These are phyloP conservation scores for Linanthus parryae DNA, from an alignment of 148 eudicot species.

Conservation along the genomic window DNA sequence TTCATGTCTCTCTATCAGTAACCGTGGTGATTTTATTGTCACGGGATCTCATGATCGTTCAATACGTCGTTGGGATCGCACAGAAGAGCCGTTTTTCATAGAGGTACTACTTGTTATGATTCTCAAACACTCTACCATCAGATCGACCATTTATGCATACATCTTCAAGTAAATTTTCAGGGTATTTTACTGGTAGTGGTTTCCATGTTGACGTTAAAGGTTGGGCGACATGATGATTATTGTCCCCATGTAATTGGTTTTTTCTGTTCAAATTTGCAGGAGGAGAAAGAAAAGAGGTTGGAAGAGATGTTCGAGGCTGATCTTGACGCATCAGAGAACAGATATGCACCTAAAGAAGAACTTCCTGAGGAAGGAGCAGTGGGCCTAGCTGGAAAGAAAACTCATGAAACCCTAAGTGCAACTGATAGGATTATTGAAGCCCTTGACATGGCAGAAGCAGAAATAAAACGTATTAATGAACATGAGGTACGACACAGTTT, in stretches of 20 bases:
- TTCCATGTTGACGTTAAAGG: slow-evolving; percentile 5
- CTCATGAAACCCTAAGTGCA: slow-evolving; percentile 74
- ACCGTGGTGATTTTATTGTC: slow-evolving; percentile 92
- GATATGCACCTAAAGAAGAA: slow-evolving; percentile 67
- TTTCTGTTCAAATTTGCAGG: slow-evolving; percentile 42
- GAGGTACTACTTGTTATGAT: slow-evolving; percentile 61
- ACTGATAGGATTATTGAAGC: slow-evolving; percentile 90
- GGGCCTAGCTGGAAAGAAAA: slow-evolving; percentile 87
- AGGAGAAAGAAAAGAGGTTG: slow-evolving; percentile 92
- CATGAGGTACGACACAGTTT: slow-evolving; percentile 49
- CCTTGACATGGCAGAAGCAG: slow-evolving; percentile 83
- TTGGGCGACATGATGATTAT: background rate
- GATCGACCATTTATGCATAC: too few relatives aligned
- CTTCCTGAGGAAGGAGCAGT: slow-evolving; percentile 94
- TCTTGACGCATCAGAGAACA: slow-evolving; percentile 55
- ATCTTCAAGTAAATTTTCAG: too few relatives aligned
- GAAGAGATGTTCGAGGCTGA: slow-evolving; percentile 91
- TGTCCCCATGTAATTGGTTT: background rate
- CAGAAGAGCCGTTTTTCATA: slow-evolving; percentile 92
- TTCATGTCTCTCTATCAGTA: slow-evolving; percentile 86
- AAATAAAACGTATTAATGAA: slow-evolving; percentile 67
- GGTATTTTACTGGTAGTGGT: too few relatives aligned
- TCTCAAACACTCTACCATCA: too few relatives aligned
- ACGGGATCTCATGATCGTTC: slow-evolving; percentile 98
- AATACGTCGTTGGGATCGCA: slow-evolving; percentile 95